A percentile compares a stretch with the other conserved stretches of the same genome.
phyloP scores from a whole-genome alignment of 208 protist species.

The Leishmania arabica region DNA sequence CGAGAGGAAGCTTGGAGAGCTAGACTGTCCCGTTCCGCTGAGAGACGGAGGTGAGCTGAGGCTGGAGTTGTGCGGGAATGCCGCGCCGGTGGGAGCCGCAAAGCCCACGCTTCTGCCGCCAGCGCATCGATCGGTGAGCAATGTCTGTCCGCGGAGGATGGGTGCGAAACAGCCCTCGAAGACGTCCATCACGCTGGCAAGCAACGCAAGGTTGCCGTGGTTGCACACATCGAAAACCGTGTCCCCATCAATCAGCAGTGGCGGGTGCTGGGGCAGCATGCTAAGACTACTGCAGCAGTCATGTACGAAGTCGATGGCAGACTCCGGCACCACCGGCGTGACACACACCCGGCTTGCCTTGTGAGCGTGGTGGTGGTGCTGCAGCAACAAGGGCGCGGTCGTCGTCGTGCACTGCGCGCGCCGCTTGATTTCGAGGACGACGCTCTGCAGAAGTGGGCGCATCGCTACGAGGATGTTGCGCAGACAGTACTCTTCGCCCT shows the following conservation, averaged over 20 bases:
- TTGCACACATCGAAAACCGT: slow-evolving; percentile 52
- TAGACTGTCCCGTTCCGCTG: neutral
- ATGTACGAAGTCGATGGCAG: slow-evolving; percentile 23
- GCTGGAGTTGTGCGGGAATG: slow-evolving; percentile 5
- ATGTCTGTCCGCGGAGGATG: slow-evolving; percentile 50
- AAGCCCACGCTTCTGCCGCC: neutral
- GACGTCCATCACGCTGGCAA: slow-evolving; percentile 40
- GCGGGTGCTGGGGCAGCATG: slow-evolving; percentile 37
- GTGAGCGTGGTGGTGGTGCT: neutral
- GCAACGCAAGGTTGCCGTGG: slow-evolving; percentile 44
- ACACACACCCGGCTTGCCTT: neutral
- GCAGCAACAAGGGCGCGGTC: neutral
- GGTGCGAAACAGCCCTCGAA: slow-evolving; percentile 65
- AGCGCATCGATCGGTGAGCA: slow-evolving; percentile 32
- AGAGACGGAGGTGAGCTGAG: slow-evolving; percentile 24
- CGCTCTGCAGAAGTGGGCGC: slow-evolving; percentile 32
- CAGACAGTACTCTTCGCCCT: slow-evolving; percentile 32
- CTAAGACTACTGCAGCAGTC: slow-evolving; percentile 36
- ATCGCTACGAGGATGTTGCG: slow-evolving; percentile 34
- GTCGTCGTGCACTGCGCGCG: slow-evolving; percentile 8
- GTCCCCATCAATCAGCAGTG: slow-evolving; percentile 41
- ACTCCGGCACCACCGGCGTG: slow-evolving; percentile 19
- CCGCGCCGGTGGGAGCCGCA: neutral
- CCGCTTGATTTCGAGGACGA: slow-evolving; percentile 29
- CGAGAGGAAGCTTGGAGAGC: neutral